Evolutionary conservation across 1,284 basidiomycete species (phyloP).

Genomic region (Microstroma glucosiphilum): DNA sequence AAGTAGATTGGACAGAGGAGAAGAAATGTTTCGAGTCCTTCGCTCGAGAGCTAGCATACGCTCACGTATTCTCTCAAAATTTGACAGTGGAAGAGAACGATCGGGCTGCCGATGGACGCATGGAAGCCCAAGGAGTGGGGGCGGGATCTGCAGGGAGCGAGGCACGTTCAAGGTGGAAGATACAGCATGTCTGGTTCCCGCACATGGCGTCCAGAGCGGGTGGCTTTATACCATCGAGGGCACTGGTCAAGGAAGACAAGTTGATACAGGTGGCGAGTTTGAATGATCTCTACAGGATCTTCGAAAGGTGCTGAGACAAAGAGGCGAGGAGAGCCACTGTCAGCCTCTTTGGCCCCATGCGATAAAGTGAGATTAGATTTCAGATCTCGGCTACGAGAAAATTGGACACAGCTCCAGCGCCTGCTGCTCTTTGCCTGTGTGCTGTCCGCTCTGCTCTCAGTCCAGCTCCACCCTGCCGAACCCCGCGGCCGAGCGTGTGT

Average conservation of each 20-base stretch:
- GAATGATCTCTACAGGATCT: conserved; percentile 47
- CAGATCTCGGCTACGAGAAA: too few species aligned
- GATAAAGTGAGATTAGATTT: too few species aligned
- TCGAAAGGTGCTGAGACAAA: conserved; percentile 39
- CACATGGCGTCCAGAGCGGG: conserved; percentile 21
- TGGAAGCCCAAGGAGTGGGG: neutral
- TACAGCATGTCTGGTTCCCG: conserved; percentile 39
- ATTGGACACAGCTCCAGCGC: too few species aligned
- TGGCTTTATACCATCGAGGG: conserved; percentile 15
- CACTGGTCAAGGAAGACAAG: conserved; percentile 7
- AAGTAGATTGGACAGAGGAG: conserved; percentile 86
- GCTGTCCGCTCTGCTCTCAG: too few species aligned
- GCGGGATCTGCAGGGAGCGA: conserved; percentile 2
- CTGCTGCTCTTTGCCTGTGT: too few species aligned
- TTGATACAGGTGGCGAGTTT: conserved; percentile 41
- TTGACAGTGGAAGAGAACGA: neutral
- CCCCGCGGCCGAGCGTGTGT: too few species aligned
- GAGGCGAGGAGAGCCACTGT: neutral
- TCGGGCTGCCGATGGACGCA: neutral
- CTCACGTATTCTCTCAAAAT: conserved; percentile 52
- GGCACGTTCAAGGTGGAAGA: conserved; percentile 14
- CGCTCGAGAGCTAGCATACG: conserved; percentile 67
- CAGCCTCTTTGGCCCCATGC: too few species aligned
- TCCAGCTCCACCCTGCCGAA: too few species aligned
- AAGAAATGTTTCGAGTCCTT: conserved; percentile 77